A percentile compares a stretch with the other conserved stretches of the same genome.
phyloP scores from a whole-genome alignment of 176 grass and related monocot species.

The Oryza nivara region DNA sequence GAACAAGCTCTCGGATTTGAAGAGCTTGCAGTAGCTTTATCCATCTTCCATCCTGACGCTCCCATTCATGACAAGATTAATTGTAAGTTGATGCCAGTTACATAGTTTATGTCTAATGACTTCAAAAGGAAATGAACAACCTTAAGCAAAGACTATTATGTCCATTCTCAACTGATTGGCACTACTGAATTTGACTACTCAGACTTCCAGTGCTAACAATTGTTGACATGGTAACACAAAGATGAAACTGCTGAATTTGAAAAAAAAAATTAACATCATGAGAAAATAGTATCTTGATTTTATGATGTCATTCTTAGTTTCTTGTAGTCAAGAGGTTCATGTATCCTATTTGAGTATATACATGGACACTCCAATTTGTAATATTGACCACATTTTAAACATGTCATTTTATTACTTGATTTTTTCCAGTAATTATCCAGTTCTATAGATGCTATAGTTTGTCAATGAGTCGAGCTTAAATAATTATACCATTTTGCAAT shows the following conservation, averaged over 20 bases:
- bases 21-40: conserved; percentile 56
- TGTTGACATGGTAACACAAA: neutral
- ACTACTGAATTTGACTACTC: neutral
- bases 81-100: conserved; percentile 26
- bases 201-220: too few species aligned
- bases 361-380: neutral
- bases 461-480: neutral
- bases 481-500: conserved; percentile 38
- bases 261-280: too few species aligned
- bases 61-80: conserved; percentile 49
- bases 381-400: neutral
- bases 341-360: neutral
- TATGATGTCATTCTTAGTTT: neutral
- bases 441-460: too few species aligned
- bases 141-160: neutral
- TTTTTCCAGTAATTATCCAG: too few species aligned
- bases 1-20: conserved; percentile 51
- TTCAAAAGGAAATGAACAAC: neutral
- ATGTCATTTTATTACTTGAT: too few species aligned
- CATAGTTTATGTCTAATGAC: neutral
- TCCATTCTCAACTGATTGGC: too few species aligned
- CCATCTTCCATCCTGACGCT: conserved; percentile 58
- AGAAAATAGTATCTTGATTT: neutral
- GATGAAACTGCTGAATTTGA: neutral
- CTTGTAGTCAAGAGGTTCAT: neutral